Conservation (phyloP, 164 flowering plant species). For the Akebia trifoliata region DNA sequence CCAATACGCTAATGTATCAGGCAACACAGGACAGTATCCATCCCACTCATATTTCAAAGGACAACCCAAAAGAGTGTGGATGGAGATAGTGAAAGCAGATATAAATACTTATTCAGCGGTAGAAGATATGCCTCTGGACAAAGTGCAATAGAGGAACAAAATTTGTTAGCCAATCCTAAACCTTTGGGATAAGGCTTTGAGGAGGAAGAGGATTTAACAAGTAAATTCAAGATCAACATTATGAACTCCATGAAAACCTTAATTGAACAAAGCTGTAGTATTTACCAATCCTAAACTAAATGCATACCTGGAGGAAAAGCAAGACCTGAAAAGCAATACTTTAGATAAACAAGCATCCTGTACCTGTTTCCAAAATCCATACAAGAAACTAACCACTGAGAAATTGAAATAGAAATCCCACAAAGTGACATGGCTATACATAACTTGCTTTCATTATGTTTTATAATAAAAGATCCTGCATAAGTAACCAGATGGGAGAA, state of each 20-base stretch:
- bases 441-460: no score
- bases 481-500: neutral
- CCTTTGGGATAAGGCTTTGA: no score
- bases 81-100: no score
- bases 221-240: conserved; percentile 3
- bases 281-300: neutral
- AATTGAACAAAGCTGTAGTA: neutral
- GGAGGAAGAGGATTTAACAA: no score
- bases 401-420: no score
- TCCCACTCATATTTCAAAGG: neutral
- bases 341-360: conserved; percentile 90
- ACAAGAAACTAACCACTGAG: neutral
- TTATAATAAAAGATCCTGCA: neutral
- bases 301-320: conserved; percentile 92
- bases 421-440: no score
- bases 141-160: no score
- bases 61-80: no score
- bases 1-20: neutral
- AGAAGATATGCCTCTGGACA: no score
- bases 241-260: neutral
- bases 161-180: no score
- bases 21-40: neutral
- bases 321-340: conserved; percentile 93
- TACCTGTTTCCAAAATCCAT: conserved; percentile 54
- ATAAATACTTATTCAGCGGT: no score